Percentiles rank a stretch among this genome's conserved stretches.
Evolutionary conservation across 345 rosid genomes (phyloP).

Genomic region (Salix caprea): DNA sequence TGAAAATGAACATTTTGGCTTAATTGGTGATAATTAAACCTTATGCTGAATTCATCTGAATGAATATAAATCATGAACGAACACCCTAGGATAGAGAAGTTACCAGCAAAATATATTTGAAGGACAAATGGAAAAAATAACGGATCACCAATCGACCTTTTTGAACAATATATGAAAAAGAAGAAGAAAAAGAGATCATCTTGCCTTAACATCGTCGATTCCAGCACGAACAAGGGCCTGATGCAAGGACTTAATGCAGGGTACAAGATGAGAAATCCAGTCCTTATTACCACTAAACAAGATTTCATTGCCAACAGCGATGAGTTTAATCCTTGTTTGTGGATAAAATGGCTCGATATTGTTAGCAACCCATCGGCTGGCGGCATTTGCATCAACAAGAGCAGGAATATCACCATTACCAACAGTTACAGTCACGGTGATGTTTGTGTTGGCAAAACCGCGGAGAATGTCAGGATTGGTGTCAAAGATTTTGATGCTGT

Average conservation of each 20-base stretch:
- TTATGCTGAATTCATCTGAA: background rate
- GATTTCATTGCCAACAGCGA: constrained; percentile 74
- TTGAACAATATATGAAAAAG: background rate
- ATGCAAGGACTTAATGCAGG: constrained; percentile 59
- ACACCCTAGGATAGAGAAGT: no score
- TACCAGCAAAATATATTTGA: background rate
- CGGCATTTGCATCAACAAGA: constrained; percentile 32
- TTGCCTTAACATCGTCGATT: constrained; percentile 54
- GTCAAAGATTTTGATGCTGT: constrained; percentile 67
- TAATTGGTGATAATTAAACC: background rate
- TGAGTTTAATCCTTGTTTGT: constrained; percentile 54
- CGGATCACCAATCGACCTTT: background rate
- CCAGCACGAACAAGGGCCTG: constrained; percentile 56
- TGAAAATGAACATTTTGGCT: background rate
- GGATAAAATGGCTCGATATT: constrained; percentile 63
- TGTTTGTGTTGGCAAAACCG: constrained; percentile 62
- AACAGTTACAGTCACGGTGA: constrained; percentile 51
- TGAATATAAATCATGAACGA: background rate
- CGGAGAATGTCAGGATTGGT: constrained; percentile 57
- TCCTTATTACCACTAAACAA: constrained; percentile 34
- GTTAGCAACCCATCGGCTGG: constrained; percentile 53
- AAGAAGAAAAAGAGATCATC: background rate
- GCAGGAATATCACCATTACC: constrained; percentile 57
- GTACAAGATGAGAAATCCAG: constrained; percentile 50
- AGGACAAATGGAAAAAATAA: background rate